These are phyloP conservation scores for Butyriboletus appendiculatus DNA, from an alignment of 1,284 basidiomycete species.

Conservation along the genomic window DNA sequence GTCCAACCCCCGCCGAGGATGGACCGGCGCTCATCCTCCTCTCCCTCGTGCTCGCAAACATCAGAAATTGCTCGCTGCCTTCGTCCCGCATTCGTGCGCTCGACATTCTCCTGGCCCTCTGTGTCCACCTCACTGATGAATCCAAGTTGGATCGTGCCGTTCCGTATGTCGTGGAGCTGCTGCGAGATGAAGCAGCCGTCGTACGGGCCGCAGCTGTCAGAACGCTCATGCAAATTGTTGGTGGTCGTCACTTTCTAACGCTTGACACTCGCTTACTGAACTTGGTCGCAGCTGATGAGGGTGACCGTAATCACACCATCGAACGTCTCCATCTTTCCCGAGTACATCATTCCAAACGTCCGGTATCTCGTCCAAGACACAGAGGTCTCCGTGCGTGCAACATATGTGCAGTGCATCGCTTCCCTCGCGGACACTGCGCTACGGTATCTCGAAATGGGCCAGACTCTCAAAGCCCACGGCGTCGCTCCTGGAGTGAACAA, in stretches of 20 bases:
- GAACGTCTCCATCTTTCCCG: slow-evolving; percentile 87
- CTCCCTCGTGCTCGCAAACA: slow-evolving; percentile 86
- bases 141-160: slow-evolving; percentile 94
- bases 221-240: slow-evolving; percentile 82
- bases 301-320: slow-evolving; percentile 89
- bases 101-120: slow-evolving; percentile 86
- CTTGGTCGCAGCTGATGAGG: slow-evolving; percentile 65
- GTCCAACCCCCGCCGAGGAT: slow-evolving; percentile 69
- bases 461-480: slow-evolving; percentile 84
- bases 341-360: slow-evolving; percentile 94
- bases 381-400: slow-evolving; percentile 87
- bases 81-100: slow-evolving; percentile 86
- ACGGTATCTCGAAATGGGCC: slow-evolving; percentile 89
- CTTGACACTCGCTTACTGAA: background rate
- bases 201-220: slow-evolving; percentile 83
- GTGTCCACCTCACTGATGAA: slow-evolving; percentile 87
- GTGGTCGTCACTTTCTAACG: slow-evolving; percentile 30
- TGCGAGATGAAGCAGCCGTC: slow-evolving; percentile 82
- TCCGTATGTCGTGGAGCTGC: slow-evolving; percentile 87
- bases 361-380: slow-evolving; percentile 80
- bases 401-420: slow-evolving; percentile 87
- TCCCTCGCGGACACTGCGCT: slow-evolving; percentile 83
- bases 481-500: slow-evolving; percentile 42
- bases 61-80: slow-evolving; percentile 87
- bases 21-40: slow-evolving; percentile 81